Evolutionary conservation across 192 early-diverging fungal genomes (phyloP).

Genomic region (Backusella sp.): DNA sequence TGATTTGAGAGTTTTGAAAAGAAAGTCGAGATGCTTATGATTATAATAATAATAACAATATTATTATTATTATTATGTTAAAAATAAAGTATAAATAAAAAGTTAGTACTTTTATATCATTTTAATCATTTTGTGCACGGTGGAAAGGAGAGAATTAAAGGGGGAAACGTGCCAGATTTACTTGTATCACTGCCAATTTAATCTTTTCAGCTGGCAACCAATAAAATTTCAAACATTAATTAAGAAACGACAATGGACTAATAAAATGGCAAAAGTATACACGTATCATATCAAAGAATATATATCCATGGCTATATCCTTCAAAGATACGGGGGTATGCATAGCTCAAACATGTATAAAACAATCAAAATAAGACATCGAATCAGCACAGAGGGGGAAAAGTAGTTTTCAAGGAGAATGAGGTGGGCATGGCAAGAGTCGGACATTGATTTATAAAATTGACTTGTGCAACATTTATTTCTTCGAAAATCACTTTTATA

Average conservation of each 20-base stretch:
- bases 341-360: background rate
- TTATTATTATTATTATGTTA: background rate
- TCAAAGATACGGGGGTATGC: background rate
- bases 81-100: background rate
- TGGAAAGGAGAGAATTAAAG: background rate
- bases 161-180: background rate
- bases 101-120: constrained; percentile 4
- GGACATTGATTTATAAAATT: constrained; percentile 5
- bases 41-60: background rate
- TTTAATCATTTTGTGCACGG: background rate
- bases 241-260: background rate
- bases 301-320: background rate
- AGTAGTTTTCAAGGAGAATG: background rate
- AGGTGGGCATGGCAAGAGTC: background rate
- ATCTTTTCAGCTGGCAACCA: background rate
- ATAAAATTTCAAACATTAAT: background rate
- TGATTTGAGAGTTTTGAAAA: background rate
- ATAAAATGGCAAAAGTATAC: background rate
- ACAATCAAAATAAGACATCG: background rate
- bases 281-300: background rate
- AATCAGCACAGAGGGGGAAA: background rate
- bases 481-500: background rate
- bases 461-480: background rate
- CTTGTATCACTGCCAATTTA: constrained; percentile 6
- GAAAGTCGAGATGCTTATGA: background rate